These are phyloP conservation scores for Falciphora oryzae DNA, from an alignment of 2,329 filamentous ascomycete genomes.

Conservation along the genomic window DNA sequence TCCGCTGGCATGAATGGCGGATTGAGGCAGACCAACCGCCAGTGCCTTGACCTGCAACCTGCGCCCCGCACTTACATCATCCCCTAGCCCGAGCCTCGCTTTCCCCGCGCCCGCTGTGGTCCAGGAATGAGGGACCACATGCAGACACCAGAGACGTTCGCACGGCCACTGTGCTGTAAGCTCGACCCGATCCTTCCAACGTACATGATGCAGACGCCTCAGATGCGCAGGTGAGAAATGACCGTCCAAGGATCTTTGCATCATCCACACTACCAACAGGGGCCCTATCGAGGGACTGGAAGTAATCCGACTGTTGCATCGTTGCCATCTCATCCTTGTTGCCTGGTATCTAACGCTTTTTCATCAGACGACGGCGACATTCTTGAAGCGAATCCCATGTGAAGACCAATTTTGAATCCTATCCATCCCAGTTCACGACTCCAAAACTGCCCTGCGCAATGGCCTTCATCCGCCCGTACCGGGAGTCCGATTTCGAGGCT, in stretches of 20 bases:
- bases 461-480: constrained; percentile 40
- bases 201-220: neutral
- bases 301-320: neutral
- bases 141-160: no score
- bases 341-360: neutral
- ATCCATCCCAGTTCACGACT: neutral
- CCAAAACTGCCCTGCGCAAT: constrained; percentile 20
- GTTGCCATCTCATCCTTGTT: neutral
- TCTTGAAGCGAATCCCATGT: neutral
- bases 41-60: no score
- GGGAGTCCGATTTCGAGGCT: constrained; percentile 32
- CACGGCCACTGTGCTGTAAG: neutral
- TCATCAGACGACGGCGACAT: neutral
- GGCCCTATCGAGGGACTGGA: neutral
- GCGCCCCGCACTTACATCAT: neutral
- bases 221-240: neutral
- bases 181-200: neutral
- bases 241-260: neutral
- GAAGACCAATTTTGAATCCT: neutral
- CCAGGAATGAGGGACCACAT: no score
- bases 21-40: no score
- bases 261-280: neutral
- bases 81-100: neutral
- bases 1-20: no score
- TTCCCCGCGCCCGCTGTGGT: no score